Evolutionary conservation across 2,329 filamentous ascomycete genomes (phyloP), one percentile per base, ranked within the genome.

Genomic region (Paraconiothyrium sp.): DNA sequence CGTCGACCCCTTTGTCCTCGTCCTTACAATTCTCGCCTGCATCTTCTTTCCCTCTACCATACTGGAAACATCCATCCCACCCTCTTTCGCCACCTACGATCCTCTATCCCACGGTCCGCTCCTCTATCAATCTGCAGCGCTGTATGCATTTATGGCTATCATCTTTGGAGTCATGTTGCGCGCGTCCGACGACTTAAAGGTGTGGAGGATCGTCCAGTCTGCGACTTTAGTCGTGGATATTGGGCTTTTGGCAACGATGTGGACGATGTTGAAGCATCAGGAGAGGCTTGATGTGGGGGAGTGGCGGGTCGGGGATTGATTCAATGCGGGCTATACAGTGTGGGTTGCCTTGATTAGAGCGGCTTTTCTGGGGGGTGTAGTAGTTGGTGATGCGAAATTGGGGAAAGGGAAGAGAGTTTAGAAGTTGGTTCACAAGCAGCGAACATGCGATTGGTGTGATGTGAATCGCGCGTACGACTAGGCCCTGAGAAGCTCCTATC

Each of bases 261-360:
- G n/a, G n/a, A 20, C 24, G n/a, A 27, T 47, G 20, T 47, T 47
- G 44, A 13, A 24, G 44, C n/a, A 24, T 20, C 44, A 47, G 44
- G 16, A 4, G 20, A 47, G 44, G 20, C 7, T 22, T 13, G 44
- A 47, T 22, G 20, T 47, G 11, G n/a, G n/a, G 20, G 13, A 5
- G 44, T 47, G 20, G 44, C 7, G 24, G 44, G 44, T 20, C 10
- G 44, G 44, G 10, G 44, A 47, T 47, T 47, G 44, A 22, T 47
- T 47, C 11, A 47, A 47, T 47, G 44, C 10, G 44, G 44, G 44
- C 2, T 47, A 4, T 47, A 47, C 44, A 27, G 20, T 47, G 3
- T 47, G 44, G 44, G 44, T 47, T 47, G 44, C 44, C n/a, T n/a
- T 22, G 20, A 47, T 47, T 13, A 47, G 44, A 20, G 20, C 10